Evolutionary conservation across 495 filamentous ascomycete species (phyloP), one percentile per base, ranked within the genome.

Genomic region (Xylaria flabelliformis): DNA sequence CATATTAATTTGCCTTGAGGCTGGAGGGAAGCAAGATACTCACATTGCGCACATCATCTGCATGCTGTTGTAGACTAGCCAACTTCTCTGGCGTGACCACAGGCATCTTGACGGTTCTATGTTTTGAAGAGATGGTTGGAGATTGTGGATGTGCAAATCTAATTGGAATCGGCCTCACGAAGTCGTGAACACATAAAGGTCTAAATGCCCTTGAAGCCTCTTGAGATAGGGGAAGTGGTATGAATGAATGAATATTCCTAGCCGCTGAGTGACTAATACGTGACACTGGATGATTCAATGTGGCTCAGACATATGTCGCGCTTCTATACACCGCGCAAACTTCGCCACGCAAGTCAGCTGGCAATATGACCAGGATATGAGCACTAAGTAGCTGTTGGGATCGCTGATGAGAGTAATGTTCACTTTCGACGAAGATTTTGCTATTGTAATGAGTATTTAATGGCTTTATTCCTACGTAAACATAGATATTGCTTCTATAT

Each of bases 21-120:
- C 67, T 13, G 46, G 75, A 76, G 80, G 76, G 81, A 80, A 76
- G 76, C 79, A 5, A 24, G 76, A 67, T 79, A 80, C 85, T 79
- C 86, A 95, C 94, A 88, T 97, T 97, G 84, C 94, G 88, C 80
- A 97, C 91, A 80, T 91, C 91, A 70, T 96, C 91, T 63, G 93
- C 88, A 75, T 93, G 91, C 80, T 88, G 89, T 85, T 97, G 94
- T 72, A 97, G 88, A 80, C 87, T 87, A 74, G 94, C 91, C 66
- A 97, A 88, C 84, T 97, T 93, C 71, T 97, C 93, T 69, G 94
- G 89, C 68, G 86, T 92, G 67, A 97, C 93, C 64, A 97, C 90
- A 72, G 94, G 94, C 94, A 97, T 97, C 63, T 83, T 90, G 81
- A 65, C 36, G 71, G 48, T 59, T 36, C 64, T 74, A 21, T n/a